Evolutionary conservation across 768 basidiomycete genomes (phyloP).

Genomic region (Rhizopogon salebrosus): DNA sequence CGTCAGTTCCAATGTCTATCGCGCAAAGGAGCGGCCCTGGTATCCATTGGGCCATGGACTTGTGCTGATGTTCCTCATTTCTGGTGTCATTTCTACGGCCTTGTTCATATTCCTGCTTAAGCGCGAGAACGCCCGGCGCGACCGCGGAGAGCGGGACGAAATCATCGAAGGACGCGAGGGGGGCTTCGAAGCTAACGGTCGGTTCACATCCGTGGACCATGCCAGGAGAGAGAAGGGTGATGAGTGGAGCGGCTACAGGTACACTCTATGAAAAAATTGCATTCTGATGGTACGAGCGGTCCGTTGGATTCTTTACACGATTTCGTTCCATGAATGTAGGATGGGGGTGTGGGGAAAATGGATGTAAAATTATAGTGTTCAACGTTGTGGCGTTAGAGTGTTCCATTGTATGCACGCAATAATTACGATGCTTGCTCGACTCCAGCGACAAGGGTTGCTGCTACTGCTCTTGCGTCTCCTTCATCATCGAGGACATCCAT

Average conservation of each 20-base stretch:
- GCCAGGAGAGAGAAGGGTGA: conserved; percentile 71
- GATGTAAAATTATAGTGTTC: neutral
- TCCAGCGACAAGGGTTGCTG: neutral
- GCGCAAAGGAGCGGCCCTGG: conserved; percentile 60
- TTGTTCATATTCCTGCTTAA: conserved; percentile 39
- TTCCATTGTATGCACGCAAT: neutral
- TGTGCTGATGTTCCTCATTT: conserved; percentile 66
- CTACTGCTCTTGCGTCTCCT: conserved; percentile 19
- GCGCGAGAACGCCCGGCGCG: conserved; percentile 60
- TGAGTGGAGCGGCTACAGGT: conserved; percentile 72
- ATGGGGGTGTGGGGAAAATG: neutral
- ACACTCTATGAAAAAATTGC: conserved; percentile 39
- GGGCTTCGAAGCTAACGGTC: conserved; percentile 46
- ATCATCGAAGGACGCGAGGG: conserved; percentile 40
- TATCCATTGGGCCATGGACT: conserved; percentile 58
- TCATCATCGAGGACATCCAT: neutral
- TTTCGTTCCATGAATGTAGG: neutral
- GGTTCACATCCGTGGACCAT: conserved; percentile 52
- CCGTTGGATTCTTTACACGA: neutral
- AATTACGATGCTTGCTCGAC: neutral
- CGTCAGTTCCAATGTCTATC: conserved; percentile 75
- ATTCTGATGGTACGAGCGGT: neutral
- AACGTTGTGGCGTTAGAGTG: neutral
- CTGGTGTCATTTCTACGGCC: conserved; percentile 50
- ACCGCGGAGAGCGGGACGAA: conserved; percentile 65